phyloP scores from a whole-genome alignment of 805 yeast species.

The Aciculoconidium aculeatum region DNA sequence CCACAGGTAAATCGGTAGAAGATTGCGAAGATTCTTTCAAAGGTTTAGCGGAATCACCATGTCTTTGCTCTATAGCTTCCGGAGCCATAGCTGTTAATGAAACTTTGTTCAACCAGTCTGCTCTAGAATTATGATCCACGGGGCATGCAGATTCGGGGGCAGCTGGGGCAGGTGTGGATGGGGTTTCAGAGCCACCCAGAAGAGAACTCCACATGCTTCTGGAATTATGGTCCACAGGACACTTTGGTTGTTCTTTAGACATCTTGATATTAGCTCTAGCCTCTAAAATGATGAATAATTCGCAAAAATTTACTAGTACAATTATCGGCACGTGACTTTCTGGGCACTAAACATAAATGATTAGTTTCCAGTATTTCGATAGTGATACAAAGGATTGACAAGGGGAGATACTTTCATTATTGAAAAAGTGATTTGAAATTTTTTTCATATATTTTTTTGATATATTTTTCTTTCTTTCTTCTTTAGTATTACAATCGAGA shows the following conservation, averaged over 20 bases:
- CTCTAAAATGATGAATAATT: too few relatives aligned
- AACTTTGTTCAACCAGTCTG: constrained; percentile 44
- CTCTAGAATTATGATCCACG: constrained; percentile 58
- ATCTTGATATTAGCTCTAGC: too few relatives aligned
- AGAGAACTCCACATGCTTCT: constrained; percentile 23
- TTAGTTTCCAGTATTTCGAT: too few relatives aligned
- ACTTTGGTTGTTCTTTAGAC: constrained; percentile 24
- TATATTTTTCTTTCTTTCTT: too few relatives aligned
- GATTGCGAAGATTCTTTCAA: constrained; percentile 22
- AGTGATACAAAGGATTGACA: too few relatives aligned
- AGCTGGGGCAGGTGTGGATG: constrained; percentile 2
- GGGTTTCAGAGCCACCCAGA: background rate
- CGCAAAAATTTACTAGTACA: too few relatives aligned
- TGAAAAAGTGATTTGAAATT: too few relatives aligned
- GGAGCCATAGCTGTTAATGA: constrained; percentile 25
- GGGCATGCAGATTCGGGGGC: constrained; percentile 48
- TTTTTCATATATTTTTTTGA: too few relatives aligned
- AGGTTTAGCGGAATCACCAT: background rate
- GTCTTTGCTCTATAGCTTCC: constrained; percentile 34
- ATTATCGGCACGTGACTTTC: too few relatives aligned
- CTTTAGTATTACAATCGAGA: too few relatives aligned
- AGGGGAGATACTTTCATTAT: too few relatives aligned
- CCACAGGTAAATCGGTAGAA: constrained; percentile 50
- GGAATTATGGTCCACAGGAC: constrained; percentile 50
- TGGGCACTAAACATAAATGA: too few relatives aligned